Evolutionary conservation across 495 filamentous ascomycete genomes (phyloP), one percentile per base, ranked within the genome.

Genomic region (Barbatosphaeria neglecta): DNA sequence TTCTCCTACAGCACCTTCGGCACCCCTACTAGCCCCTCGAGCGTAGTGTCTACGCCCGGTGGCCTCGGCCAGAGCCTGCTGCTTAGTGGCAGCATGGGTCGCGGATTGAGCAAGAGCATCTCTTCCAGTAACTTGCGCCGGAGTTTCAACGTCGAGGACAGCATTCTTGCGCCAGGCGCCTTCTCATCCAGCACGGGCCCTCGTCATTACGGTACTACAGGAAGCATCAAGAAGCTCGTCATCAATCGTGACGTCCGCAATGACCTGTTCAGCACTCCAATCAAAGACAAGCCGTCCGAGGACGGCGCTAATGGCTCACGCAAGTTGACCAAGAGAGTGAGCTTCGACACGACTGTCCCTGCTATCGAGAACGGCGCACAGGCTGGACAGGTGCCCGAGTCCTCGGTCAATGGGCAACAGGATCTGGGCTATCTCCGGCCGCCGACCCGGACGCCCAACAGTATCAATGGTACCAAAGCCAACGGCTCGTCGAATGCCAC

Each of bases 1-100:
- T 93, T 95, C 63, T 84, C 82, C 6, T 94, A 93, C 62, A 93
- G 87, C 46, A 86, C 80, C 22, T 94, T 92, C 55, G 86, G 84
- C 22, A 88, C 84, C 8, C 88, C 89, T 3, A 75, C 76, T 28
- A 90, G 82, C 61, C 74, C 76, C 13, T 75, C 73, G 16, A 84
- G 82, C 58, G 68, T 69, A 8, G 58, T 72, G n/a, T 82, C 78
- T 63, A 86, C 87, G 27, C 80, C 84, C 17, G 77, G 77, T 24
- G 75, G 76, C 3, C 67, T 83, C 25, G 75, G 78, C 41, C 76
- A 74, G 58, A 84, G 80, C 51, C 65, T 90, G 13, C 58, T 87
- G 13, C 58, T 87, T n/a, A 75, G 75, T 23, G 74, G 81, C 23
- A 83, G 74, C 53, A 58, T 83, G 39, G 60, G 61, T 35, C 70